phyloP scores from a whole-genome alignment of 768 basidiomycete species.

The Mycena olivaceomarginata region DNA sequence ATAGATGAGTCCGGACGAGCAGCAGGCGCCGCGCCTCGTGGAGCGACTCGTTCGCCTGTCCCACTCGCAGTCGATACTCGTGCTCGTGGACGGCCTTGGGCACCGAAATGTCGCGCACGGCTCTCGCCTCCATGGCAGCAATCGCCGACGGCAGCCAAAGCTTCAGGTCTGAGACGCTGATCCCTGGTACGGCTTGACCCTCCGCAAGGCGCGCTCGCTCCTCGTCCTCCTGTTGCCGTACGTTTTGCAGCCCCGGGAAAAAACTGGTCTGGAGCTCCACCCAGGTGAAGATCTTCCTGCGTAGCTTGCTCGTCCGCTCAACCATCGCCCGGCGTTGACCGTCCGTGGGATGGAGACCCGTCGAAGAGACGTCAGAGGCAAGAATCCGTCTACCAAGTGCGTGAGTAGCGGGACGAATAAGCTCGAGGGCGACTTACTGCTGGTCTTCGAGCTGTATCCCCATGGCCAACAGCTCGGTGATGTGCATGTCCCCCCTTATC shows the following conservation, averaged over 20 bases:
- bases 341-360: constrained; percentile 40
- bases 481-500: constrained; percentile 30
- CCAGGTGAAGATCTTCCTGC: constrained; percentile 14
- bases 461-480: constrained; percentile 30
- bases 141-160: constrained; percentile 50
- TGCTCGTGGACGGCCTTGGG: constrained; percentile 20
- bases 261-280: constrained; percentile 4
- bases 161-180: not conserved
- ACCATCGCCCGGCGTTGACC: constrained; percentile 30
- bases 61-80: constrained; percentile 48
- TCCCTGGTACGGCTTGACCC: not conserved
- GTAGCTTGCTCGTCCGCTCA: constrained; percentile 24
- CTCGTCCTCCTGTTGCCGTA: not conserved
- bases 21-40: constrained; percentile 45
- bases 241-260: not conserved
- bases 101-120: not conserved
- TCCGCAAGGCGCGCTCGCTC: not conserved
- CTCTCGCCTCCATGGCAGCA: not conserved
- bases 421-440: constrained; percentile 28
- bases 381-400: constrained; percentile 8
- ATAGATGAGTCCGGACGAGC: constrained; percentile 46
- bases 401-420: too few species aligned
- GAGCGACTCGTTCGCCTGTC: constrained; percentile 52
- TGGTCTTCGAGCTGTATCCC: constrained; percentile 43
- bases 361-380: not conserved